phyloP scores from a whole-genome alignment of 345 rosid genomes.

The Litchi chinensis region DNA sequence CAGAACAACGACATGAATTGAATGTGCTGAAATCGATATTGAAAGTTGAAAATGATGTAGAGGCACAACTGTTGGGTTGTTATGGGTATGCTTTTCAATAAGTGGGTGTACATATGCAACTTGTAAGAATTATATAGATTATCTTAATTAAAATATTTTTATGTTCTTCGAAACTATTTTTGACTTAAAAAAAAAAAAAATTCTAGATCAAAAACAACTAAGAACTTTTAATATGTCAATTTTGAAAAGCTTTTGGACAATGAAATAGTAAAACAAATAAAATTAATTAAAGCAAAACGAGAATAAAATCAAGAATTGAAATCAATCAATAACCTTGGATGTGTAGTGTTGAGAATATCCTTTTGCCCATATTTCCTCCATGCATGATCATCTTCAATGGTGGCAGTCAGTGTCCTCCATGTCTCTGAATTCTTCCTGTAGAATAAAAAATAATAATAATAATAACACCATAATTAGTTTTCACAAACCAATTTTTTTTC shows the following conservation, averaged over 20 bases:
- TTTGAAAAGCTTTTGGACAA: neutral
- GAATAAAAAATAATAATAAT: neutral
- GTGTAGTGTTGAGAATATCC: constrained; percentile 58
- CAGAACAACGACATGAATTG: no score
- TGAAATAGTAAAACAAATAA: neutral
- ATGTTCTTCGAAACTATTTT: no score
- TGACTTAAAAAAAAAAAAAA: neutral
- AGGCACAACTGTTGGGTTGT: no score
- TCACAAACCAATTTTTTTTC: no score
- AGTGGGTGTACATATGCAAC: neutral
- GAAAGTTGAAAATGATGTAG: no score
- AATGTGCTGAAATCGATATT: no score
- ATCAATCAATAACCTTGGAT: constrained; percentile 60
- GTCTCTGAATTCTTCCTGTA: constrained; percentile 56
- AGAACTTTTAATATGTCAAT: no score
- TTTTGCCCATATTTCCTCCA: constrained; percentile 99
- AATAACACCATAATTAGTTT: neutral
- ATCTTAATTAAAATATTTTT: no score
- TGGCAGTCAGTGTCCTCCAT: constrained; percentile 36
- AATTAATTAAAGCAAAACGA: neutral
- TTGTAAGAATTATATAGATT: neutral
- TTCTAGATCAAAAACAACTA: neutral
- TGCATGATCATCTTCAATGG: constrained; percentile 51
- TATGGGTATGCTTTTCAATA: no score
- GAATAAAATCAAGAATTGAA: no score